These are phyloP conservation scores for Elsinoe australis DNA, from an alignment of 2,329 filamentous ascomycete genomes.

Conservation along the genomic window DNA sequence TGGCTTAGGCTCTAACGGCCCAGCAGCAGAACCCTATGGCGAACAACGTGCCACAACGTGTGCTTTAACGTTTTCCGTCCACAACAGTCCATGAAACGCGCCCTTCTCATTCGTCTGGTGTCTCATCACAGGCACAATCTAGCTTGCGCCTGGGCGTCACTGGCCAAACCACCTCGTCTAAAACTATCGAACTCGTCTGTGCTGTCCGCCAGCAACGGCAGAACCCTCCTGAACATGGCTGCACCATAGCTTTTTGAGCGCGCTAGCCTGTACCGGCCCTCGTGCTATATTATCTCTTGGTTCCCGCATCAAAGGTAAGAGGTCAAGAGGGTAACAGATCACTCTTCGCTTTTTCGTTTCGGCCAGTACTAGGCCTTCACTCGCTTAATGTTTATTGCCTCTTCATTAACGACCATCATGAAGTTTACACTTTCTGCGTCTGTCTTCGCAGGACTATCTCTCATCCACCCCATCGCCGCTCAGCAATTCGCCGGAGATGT, in stretches of 20 bases:
- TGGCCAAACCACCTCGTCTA: constrained; percentile 3
- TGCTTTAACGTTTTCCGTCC: constrained; percentile 13
- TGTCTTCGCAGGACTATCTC: constrained; percentile 9
- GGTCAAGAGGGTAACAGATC: background rate
- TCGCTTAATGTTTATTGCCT: background rate
- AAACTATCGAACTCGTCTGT: constrained; percentile 1
- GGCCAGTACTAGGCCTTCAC: background rate
- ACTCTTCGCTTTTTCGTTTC: background rate
- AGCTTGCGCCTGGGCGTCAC: constrained; percentile 4
- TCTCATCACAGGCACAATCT: constrained; percentile 2
- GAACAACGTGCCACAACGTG: constrained; percentile 10
- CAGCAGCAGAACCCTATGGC: constrained; percentile 11
- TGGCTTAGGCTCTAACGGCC: constrained; percentile 10
- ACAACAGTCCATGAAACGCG: background rate
- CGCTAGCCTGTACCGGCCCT: constrained; percentile 1
- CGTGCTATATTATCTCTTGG: background rate
- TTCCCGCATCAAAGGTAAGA: background rate
- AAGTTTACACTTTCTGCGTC: background rate
- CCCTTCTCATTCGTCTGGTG: constrained; percentile 4
- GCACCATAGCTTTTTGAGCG: background rate
- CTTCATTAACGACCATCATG: background rate
- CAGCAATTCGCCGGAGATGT: constrained; percentile 31
- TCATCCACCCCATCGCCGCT: constrained; percentile 15
- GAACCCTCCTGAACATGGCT: constrained; percentile 10
- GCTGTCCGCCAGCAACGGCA: background rate